Percentiles rank a stretch among this genome's conserved stretches.
Conservation (phyloP, 352 stramenopile genomes). For the Salisapilia sapeloensis region DNA sequence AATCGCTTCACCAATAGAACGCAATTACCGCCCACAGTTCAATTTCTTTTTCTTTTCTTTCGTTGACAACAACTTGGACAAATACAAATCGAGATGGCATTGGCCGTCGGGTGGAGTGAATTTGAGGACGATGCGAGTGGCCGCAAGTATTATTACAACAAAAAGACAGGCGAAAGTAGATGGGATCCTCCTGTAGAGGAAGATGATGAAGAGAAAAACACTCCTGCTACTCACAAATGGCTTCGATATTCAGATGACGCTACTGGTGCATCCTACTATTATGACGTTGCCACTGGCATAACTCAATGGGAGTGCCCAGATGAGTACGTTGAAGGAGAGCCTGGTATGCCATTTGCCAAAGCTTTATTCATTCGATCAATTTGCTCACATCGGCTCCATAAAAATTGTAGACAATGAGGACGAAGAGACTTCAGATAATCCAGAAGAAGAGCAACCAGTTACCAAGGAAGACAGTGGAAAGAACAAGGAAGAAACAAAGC, state of each 20-base stretch:
- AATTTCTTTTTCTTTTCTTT: too few relatives aligned
- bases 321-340: conserved; percentile 9
- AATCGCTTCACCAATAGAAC: too few relatives aligned
- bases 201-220: conserved; percentile 2
- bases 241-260: conserved; percentile 42
- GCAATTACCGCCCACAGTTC: too few relatives aligned
- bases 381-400: too few relatives aligned
- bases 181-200: conserved; percentile 43
- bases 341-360: conserved; percentile 4
- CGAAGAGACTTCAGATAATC: conserved; percentile 1
- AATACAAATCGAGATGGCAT: neutral
- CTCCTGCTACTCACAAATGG: conserved; percentile 16
- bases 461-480: conserved; percentile 3
- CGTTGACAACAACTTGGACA: too few relatives aligned
- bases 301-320: conserved; percentile 67
- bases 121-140: conserved; percentile 48
- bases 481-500: conserved; percentile 2
- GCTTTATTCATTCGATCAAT: neutral
- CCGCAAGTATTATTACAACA: conserved; percentile 65
- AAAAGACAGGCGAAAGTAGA: conserved; percentile 38
- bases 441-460: conserved; percentile 8
- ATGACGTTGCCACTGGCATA: conserved; percentile 44
- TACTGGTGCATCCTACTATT: conserved; percentile 42
- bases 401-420: conserved; percentile 1
- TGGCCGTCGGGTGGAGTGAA: conserved; percentile 30